phyloP scores from a whole-genome alignment of 2,329 filamentous ascomycete genomes.

The Monilinia aucupariae region DNA sequence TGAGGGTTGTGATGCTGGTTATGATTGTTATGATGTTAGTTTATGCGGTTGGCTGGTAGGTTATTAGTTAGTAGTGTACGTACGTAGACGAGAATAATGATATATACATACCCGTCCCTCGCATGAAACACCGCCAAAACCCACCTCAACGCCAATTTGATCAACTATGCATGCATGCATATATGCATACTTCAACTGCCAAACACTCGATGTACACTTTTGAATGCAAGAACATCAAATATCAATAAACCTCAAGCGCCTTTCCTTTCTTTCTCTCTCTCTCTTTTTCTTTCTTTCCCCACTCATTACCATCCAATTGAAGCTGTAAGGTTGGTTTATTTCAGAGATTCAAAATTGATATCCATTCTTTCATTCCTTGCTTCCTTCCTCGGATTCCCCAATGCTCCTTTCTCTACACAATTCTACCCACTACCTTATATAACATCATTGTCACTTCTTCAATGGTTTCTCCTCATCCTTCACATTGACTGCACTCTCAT shows the following conservation, averaged over 20 bases:
- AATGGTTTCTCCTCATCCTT: conserved; percentile 8
- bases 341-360: too few relatives aligned
- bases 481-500: conserved; percentile 28
- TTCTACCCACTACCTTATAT: not conserved
- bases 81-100: conserved; percentile 12
- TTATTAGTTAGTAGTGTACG: not conserved
- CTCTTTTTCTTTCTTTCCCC: not conserved
- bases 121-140: not conserved
- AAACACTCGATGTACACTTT: not conserved
- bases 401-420: not conserved
- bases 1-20: not conserved
- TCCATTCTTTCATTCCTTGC: too few relatives aligned
- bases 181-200: not conserved
- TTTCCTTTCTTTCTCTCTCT: too few relatives aligned
- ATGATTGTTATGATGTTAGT: not conserved
- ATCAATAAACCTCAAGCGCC: too few relatives aligned
- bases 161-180: not conserved
- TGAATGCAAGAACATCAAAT: too few relatives aligned
- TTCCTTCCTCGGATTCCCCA: not conserved
- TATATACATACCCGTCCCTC: conserved; percentile 1
- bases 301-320: not conserved
- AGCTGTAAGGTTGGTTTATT: too few relatives aligned
- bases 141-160: not conserved
- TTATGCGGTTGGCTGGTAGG: not conserved
- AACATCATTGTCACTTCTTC: conserved; percentile 12